phyloP scores from a whole-genome alignment of 2,329 filamentous ascomycete genomes.

The Epichloe baconii region DNA sequence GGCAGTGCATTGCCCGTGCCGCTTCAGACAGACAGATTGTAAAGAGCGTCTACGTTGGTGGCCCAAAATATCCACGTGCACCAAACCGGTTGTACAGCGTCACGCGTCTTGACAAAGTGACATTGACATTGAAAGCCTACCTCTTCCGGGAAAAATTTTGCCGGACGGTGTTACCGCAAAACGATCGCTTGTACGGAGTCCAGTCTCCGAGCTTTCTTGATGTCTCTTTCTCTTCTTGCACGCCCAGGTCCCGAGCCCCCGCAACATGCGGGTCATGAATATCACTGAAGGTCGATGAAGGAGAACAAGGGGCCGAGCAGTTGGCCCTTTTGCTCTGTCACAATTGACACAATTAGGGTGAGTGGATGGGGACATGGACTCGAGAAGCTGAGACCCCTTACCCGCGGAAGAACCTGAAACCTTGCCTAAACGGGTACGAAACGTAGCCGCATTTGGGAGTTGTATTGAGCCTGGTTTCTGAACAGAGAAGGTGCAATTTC shows the following conservation, averaged over 20 bases:
- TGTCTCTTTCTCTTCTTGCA: not conserved
- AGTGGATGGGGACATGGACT: not conserved
- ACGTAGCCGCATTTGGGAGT: not conserved
- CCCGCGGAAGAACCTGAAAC: not conserved
- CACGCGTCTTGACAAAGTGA: not conserved
- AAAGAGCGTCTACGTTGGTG: not conserved
- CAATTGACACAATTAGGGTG: no score
- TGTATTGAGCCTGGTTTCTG: not conserved
- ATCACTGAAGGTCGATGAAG: not conserved
- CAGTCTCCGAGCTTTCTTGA: not conserved
- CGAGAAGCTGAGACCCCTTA: not conserved
- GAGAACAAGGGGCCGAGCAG: not conserved
- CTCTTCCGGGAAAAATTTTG: not conserved
- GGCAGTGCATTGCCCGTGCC: not conserved
- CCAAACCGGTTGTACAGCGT: not conserved
- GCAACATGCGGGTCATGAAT: not conserved
- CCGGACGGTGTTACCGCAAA: not conserved
- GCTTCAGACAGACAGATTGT: no score
- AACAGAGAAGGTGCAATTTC: not conserved
- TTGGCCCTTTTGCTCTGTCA: not conserved
- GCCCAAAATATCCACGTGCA: not conserved
- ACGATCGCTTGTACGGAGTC: not conserved
- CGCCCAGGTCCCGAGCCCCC: not conserved
- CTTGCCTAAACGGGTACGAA: not conserved
- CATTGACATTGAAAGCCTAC: not conserved